Base-by-base conservation (phyloP, 208 protist genomes). In the Crithidia bombi region DNA sequence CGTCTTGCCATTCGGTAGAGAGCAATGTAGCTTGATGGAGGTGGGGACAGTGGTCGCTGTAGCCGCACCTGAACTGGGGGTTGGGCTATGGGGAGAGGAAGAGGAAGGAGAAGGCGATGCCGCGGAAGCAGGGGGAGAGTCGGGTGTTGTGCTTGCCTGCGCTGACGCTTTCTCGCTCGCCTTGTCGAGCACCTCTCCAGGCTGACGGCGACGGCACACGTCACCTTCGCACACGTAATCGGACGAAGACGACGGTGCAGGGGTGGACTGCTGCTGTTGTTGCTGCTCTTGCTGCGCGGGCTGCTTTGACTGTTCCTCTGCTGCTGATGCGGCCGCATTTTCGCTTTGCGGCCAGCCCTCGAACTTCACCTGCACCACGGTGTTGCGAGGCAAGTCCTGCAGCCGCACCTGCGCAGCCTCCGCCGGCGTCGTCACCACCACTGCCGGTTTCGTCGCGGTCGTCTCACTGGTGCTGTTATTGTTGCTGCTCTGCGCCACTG, bases 11-110 rank as follows among this genome's bases (percentile, higher is more conserved):
- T 71, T 72, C 12, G 90, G 87, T 7, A 95, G 78, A 6, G 73
- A 63, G 57, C 82, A 93, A 68, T 83, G 86, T 1, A 95, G 30
- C 30, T 56, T 83, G 57, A 95, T 87, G 32, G 56, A 39, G 56
- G n/a, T n/a, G n/a, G n/a, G n/a, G n/a, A n/a, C n/a, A n/a, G n/a
- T n/a, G n/a, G n/a, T n/a, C n/a, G n/a, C n/a, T n/a, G n/a, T n/a
- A n/a, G n/a, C n/a, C n/a, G n/a, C n/a, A n/a, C n/a, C n/a, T n/a
- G n/a, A n/a, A n/a, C n/a, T n/a, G n/a, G n/a, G n/a, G n/a, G n/a
- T n/a, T n/a, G n/a, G n/a, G n/a, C 55, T 52, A 36, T 41, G 26
- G 12, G 50, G 14, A 12, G 68, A 11, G 17, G 62, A 28, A 1
- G 72, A 15, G 1, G 41, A 7, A 0, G 35, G 44, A 3, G 44